A percentile compares a stretch with the other conserved stretches of the same genome.
phyloP scores from a whole-genome alignment of 768 basidiomycete genomes.

The Kwoniella dejecticola region DNA sequence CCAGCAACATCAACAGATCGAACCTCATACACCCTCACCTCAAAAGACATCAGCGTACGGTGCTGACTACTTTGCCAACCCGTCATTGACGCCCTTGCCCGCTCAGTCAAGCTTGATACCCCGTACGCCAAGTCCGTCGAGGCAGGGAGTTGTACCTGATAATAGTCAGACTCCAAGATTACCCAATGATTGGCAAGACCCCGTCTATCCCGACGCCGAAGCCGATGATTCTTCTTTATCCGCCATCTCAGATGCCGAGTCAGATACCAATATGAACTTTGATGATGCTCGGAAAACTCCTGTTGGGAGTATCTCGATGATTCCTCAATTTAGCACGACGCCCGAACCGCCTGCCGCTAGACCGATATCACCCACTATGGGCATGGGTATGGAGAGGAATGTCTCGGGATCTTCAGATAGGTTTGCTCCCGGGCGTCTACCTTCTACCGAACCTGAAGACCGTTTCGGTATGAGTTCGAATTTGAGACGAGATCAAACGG shows the following conservation, averaged over 20 bases:
- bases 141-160: conserved; percentile 37
- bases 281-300: neutral
- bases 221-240: neutral
- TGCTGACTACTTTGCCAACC: conserved; percentile 11
- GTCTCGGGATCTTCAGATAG: conserved; percentile 14
- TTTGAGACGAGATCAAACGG: neutral
- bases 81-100: conserved; percentile 8
- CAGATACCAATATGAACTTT: neutral
- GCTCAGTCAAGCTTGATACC: conserved; percentile 13
- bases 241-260: neutral
- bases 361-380: conserved; percentile 32
- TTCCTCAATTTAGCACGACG: conserved; percentile 42
- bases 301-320: conserved; percentile 4
- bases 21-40: conserved; percentile 38
- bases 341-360: conserved; percentile 27
- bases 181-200: conserved; percentile 13
- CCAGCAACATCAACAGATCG: neutral
- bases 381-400: conserved; percentile 19
- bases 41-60: conserved; percentile 15
- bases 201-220: neutral
- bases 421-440: conserved; percentile 31
- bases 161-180: conserved; percentile 33
- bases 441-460: neutral
- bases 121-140: conserved; percentile 40
- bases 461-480: too few species aligned